Evolutionary conservation across 257 asterid species (phyloP), one percentile per base, ranked within the genome.

Genomic region (Eustoma russellianum): DNA sequence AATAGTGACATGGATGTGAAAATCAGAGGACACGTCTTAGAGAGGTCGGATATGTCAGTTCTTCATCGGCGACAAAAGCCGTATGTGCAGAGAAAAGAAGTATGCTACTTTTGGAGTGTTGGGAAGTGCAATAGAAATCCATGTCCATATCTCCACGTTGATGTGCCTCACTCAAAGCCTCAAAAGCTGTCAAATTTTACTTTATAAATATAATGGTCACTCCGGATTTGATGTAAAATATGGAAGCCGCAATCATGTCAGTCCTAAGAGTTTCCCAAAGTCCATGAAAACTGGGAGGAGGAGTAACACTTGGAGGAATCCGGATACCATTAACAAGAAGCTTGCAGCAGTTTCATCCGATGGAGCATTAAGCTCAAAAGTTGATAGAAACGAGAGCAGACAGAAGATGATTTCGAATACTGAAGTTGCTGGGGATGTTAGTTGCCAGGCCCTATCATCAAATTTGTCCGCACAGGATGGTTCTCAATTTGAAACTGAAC

Each of bases 111-210:
- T 65, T 83, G 93, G 93, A 77, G 69, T 41, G 17, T 57, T 18
- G 93, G 93, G 41, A 66, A 60, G 55, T 83, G 93, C 72, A 80
- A 38, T 41, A 74, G 72, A 59, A 63, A 71, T 43, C 85, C 88
- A 9, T 80, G 93, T 45, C 59, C 46, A 48, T 83, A 48, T 71
- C 35, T 66, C 68, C 93, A 80, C 61, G 14, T 48, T 24, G 66
- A 56, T 24, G 61, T 57, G 40, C 66, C 38, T 65, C 28, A 57
- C 43, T 50, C 67, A 51, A 10, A 9, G 15, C 44, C 33, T 2
- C 33, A 57, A 61, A 11, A 53, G 81, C 74, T 63, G 18, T 66
- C 70, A 62, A 44, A 55, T 68, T 57, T 18, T 24, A 28, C 48
- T 2, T 38, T 38, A 2, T 38, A 11, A 38, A 38, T 38, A 38